Base-by-base conservation (phyloP, 2,329 filamentous ascomycete genomes). In the Colletotrichum chlorophyti region DNA sequence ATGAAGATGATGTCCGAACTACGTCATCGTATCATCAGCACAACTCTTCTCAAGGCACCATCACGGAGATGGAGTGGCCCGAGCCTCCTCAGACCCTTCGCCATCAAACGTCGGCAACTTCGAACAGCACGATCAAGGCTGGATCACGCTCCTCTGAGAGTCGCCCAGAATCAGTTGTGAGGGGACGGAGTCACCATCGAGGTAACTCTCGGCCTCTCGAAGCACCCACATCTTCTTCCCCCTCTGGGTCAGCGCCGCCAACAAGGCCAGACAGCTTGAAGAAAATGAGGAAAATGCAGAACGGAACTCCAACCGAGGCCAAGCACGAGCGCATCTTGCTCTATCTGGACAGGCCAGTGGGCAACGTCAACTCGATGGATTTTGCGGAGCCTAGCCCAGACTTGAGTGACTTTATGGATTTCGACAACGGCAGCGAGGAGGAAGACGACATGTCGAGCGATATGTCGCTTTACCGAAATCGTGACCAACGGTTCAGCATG, bases 381-480 rank as follows among this genome's bases (percentile, higher is more conserved):
- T 61, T 63, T 15, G 54, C 67, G 21, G 73, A 75, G 52, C 69
- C 73, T 1, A 74, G 69, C 42, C 73, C 70, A 3, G 73, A 77
- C 37, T 60, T 75, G 48, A 72, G 72, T 53, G 76, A 77, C 61
- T 75, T 75, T n/a, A 68, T 70, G 62, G 72, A 71, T 3, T 72
- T 70, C 32, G 71, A 73, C 43, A 55, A 62, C 31, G 53, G 50
- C n/a, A 65, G 62, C 34, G 64, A 65, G 15, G 63, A 62, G 14
- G 63, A 64, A 12, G 59, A 63, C 12, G 64, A 64, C 17, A 35
- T 45, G 8, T 48, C 37, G 3, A 48, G 57, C 57, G 53, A 61
- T 5, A 23, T 40, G n/a, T 49, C 55, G 9, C n/a, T 49, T 12
- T 49, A 43, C 24, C 35, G 31, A 3, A 27, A 15, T 12, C 31